A percentile compares a stretch with the other conserved stretches of the same genome.
Evolutionary conservation across 2,329 filamentous ascomycete species (phyloP).

Genomic region (Colletotrichum shisoi): DNA sequence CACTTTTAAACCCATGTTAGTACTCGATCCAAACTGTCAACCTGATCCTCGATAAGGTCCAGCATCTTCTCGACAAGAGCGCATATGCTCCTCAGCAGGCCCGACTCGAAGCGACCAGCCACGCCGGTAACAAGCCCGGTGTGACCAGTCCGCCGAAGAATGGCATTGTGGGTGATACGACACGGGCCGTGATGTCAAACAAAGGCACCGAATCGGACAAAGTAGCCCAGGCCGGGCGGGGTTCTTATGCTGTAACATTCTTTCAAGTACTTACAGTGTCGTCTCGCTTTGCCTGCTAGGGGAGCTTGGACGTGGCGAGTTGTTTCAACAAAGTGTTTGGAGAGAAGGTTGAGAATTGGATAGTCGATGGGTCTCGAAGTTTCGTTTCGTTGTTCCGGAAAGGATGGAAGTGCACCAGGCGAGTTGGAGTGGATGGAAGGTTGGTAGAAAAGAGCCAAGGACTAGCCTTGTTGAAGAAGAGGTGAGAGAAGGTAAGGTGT

Average conservation of each 20-base stretch:
- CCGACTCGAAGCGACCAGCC: constrained; percentile 36
- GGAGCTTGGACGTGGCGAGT: constrained; percentile 27
- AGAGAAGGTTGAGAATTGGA: constrained; percentile 35
- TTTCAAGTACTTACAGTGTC: constrained; percentile 33
- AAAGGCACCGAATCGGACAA: constrained; percentile 26
- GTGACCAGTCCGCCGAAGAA: constrained; percentile 31
- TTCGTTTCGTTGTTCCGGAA: constrained; percentile 37
- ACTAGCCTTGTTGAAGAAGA: constrained; percentile 48
- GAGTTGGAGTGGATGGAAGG: constrained; percentile 42
- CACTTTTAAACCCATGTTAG: constrained; percentile 35
- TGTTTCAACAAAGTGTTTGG: constrained; percentile 33
- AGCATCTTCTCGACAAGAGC: constrained; percentile 31
- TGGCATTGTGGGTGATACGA: constrained; percentile 34
- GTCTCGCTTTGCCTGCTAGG: constrained; percentile 36
- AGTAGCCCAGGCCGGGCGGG: constrained; percentile 9
- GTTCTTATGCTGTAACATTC: constrained; percentile 17
- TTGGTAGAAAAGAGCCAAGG: constrained; percentile 47
- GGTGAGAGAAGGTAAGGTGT: constrained; percentile 42
- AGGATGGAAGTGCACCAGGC: constrained; percentile 43
- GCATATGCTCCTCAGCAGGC: constrained; percentile 32
- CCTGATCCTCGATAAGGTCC: constrained; percentile 4
- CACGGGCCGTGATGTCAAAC: constrained; percentile 29
- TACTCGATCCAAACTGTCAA: constrained; percentile 12
- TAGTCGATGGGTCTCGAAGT: constrained; percentile 34
- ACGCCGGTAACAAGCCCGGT: constrained; percentile 18